Base-by-base conservation (phyloP, 2,329 filamentous ascomycete genomes). In the Paecilomyces niveus region DNA sequence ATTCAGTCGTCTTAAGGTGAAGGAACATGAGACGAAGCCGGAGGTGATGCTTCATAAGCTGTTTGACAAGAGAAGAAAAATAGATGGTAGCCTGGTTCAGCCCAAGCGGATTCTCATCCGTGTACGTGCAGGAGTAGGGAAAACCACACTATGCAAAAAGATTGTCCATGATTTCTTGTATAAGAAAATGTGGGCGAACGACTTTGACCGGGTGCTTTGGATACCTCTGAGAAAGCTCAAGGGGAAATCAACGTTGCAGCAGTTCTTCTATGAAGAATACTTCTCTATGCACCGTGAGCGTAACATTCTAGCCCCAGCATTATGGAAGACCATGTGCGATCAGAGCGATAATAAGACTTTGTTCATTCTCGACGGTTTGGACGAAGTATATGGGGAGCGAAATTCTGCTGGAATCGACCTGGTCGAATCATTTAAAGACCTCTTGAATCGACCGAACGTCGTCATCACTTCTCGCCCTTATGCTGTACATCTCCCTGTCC, bases 401-500 rank as follows among this genome's bases (percentile, higher is more conserved):
- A 45, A 50, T 51, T 1, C 33, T 26, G n/a, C 39, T 45, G 57
- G 59, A 8, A 7, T 54, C 32, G 31, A 63, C 4, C 65, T 66
- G 61, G 61, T 26, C 21, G 3, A 45, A 15, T 67, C 74, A 33
- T 63, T 77, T 11, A 9, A 58, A 13, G 2, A 62, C 3, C 68
- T 78, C 22, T 61, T 77, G 9, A 65, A 69, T 13, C 67, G 68
- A 15, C 65, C 65, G 0, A 70, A 74, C 53, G 67, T 76, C 6
- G 75, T 80, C 53, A 67, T 79, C 31, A 79, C 76, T 1, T 73
- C 75, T 24, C 72, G 76, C 2, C 75, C 76, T 18, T 63, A 66
- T 56, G 62, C 58, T 2, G 62, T 52, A 4, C 57, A 9, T 2
- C 35, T 65, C 52, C 65, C 58, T 1, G 1, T 11, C 26, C 6